Conservation (phyloP, 2,329 filamentous ascomycete species). For the Hypoxylon sp. region DNA sequence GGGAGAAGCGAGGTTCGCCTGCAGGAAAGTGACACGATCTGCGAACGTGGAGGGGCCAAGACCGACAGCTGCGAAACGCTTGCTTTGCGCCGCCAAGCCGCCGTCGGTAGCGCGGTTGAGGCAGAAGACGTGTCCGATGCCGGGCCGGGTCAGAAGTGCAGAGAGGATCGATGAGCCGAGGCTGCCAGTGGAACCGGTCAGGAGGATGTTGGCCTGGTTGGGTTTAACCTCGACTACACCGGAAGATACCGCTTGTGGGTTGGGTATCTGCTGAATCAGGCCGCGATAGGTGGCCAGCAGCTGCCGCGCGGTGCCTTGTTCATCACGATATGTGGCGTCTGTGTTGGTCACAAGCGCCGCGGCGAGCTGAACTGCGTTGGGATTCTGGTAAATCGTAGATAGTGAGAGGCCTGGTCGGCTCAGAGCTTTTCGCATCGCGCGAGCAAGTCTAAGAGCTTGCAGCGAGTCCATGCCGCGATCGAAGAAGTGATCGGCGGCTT, state of each 20-base stretch:
- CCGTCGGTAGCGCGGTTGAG: constrained; percentile 39
- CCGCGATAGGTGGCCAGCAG: background rate
- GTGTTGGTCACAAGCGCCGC: background rate
- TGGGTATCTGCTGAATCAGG: background rate
- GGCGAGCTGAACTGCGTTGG: background rate
- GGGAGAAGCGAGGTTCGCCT: constrained; percentile 31
- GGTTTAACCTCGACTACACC: too few species aligned
- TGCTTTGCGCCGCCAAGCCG: constrained; percentile 14
- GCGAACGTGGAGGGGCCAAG: constrained; percentile 15
- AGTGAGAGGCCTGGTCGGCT: background rate
- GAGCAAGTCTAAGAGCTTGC: background rate
- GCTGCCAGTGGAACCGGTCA: constrained; percentile 38
- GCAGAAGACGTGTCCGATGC: constrained; percentile 40
- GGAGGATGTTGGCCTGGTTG: constrained; percentile 34
- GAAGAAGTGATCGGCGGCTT: background rate
- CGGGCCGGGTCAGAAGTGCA: constrained; percentile 25
- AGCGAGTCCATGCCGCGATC: background rate
- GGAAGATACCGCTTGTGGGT: background rate
- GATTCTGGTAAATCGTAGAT: background rate
- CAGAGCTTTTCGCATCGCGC: background rate
- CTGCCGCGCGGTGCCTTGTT: background rate
- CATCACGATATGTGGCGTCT: background rate
- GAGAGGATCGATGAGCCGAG: constrained; percentile 38
- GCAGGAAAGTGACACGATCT: constrained; percentile 36
- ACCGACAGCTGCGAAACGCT: constrained; percentile 9